Evolutionary conservation across 23 red algal species (phyloP).

Genomic region (Cyanidiococcus yangmingshanensis): DNA sequence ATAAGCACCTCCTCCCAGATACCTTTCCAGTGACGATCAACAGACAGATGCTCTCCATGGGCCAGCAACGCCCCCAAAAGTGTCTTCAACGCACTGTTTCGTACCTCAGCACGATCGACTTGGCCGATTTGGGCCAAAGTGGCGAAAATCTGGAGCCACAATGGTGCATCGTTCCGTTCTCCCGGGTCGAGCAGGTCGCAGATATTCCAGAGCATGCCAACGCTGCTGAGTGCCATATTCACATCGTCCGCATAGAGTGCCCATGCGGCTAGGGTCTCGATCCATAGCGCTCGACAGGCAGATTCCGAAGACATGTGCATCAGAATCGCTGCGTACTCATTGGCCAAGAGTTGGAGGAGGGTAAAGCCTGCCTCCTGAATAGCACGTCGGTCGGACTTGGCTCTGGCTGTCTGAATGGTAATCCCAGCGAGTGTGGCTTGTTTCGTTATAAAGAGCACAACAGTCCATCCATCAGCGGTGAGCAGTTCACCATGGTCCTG

Average conservation of each 20-base stretch:
- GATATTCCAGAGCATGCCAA: constrained; percentile 1
- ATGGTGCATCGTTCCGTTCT: not conserved
- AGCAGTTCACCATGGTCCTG: constrained; percentile 4
- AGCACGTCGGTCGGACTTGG: not conserved
- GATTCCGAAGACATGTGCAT: not conserved
- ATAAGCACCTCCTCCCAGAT: constrained; percentile 11
- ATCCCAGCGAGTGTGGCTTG: not conserved
- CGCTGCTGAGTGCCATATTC: constrained; percentile 10
- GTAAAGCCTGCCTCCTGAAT: not conserved
- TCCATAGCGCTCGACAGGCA: not conserved
- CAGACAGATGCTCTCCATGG: not conserved
- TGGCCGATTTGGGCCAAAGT: not conserved
- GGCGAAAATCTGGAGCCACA: not conserved
- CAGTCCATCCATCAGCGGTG: not conserved
- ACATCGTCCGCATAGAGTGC: not conserved
- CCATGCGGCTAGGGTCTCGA: not conserved
- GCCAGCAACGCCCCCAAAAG: not conserved
- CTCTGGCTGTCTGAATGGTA: not conserved
- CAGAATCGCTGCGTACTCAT: not conserved
- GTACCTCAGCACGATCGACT: not conserved
- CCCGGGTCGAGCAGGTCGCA: not conserved
- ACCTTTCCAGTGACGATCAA: not conserved
- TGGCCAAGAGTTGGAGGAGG: not conserved
- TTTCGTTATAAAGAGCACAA: not conserved
- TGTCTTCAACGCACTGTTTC: not conserved